Evolutionary conservation across 257 asterid species (phyloP).

Genomic region (Coffea eugenioides): DNA sequence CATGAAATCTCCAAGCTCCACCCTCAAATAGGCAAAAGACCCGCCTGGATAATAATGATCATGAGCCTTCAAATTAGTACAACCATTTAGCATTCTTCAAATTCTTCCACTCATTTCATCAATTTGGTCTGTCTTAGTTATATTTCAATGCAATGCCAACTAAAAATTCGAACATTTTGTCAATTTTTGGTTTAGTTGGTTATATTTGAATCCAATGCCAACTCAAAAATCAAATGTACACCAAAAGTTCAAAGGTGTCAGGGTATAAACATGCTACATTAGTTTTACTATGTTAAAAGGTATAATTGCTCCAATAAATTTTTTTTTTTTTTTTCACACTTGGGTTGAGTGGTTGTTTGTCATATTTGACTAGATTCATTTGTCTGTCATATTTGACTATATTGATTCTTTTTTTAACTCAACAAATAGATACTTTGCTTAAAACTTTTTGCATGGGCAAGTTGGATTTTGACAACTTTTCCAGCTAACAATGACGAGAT

Average conservation of each 20-base stretch:
- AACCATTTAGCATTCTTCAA: neutral
- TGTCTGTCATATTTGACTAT: neutral
- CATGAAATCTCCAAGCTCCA: constrained; percentile 84
- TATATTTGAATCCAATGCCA: no score
- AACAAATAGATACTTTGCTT: neutral
- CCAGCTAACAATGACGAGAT: neutral
- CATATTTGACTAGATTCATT: neutral
- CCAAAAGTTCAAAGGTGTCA: neutral
- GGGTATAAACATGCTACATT: neutral
- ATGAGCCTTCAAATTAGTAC: neutral
- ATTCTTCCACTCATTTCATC: neutral
- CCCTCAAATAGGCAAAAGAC: constrained; percentile 80
- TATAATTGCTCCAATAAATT: no score
- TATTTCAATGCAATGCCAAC: no score
- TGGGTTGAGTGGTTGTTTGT: no score
- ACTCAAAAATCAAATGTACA: no score
- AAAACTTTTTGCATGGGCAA: neutral
- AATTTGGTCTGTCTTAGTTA: no score
- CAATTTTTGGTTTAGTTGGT: no score
- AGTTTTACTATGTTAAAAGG: no score
- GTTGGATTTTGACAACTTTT: neutral
- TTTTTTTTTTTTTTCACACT: no score
- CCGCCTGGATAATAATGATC: constrained; percentile 44
- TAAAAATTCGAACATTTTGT: no score
- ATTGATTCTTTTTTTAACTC: neutral